A percentile compares a stretch with the other conserved stretches of the same genome.
Evolutionary conservation across 345 rosid genomes (phyloP).

Genomic region (Euphorbia peplus): DNA sequence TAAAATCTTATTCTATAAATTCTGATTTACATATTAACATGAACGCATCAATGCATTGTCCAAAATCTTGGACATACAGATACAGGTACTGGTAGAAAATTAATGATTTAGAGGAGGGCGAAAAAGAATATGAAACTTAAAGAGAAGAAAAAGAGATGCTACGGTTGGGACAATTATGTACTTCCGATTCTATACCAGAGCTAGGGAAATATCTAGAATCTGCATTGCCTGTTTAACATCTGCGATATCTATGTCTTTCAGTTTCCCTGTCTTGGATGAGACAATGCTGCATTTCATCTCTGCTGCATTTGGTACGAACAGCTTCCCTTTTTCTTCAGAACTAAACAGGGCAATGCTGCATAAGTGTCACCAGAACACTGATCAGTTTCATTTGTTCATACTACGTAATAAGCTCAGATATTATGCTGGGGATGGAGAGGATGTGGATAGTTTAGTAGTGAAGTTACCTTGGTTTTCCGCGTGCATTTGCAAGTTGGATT

Average conservation of each 20-base stretch:
- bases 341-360: conserved; percentile 81
- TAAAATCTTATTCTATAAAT: background rate
- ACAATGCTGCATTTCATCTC: conserved; percentile 60
- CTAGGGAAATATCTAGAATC: conserved; percentile 58
- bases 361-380: background rate
- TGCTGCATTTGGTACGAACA: conserved; percentile 64
- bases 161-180: background rate
- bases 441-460: background rate
- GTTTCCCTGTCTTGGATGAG: conserved; percentile 66
- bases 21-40: conserved; percentile 3
- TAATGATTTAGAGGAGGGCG: background rate
- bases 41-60: background rate
- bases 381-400: background rate
- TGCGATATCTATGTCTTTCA: conserved; percentile 57
- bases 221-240: conserved; percentile 58
- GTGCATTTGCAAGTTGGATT: conserved; percentile 78
- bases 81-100: conserved; percentile 1
- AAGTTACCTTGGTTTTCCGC: conserved; percentile 66
- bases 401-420: background rate
- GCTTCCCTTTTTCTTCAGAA: conserved; percentile 62
- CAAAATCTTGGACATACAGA: background rate
- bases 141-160: background rate
- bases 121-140: conserved; percentile 2
- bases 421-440: background rate
- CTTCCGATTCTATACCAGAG: conserved; percentile 49